Percentiles rank a stretch among this genome's conserved stretches.
phyloP scores from a whole-genome alignment of 805 yeast species.

The Kodamaea leandrae region DNA sequence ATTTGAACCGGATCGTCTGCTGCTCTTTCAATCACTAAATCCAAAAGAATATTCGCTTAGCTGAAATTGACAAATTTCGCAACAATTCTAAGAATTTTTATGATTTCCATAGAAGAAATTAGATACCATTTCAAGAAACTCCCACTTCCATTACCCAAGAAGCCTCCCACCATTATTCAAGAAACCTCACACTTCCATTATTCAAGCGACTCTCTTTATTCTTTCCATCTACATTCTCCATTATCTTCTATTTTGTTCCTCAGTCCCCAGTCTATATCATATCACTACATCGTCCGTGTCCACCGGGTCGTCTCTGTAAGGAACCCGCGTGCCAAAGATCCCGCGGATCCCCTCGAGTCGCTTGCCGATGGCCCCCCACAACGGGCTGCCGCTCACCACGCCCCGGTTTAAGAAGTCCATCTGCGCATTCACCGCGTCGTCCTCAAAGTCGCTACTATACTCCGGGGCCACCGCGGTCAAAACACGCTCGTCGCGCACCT shows the following conservation, averaged over 20 bases:
- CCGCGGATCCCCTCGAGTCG: slow-evolving; percentile 22
- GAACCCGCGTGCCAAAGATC: slow-evolving; percentile 5
- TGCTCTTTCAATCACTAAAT: too few species aligned
- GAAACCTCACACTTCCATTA: too few species aligned
- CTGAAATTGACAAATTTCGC: too few species aligned
- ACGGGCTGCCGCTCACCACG: not conserved
- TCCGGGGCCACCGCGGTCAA: slow-evolving; percentile 22
- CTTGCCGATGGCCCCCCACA: slow-evolving; percentile 30
- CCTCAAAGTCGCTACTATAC: slow-evolving; percentile 21
- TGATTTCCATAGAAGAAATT: too few species aligned
- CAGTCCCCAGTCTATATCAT: too few species aligned
- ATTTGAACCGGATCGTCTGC: too few species aligned
- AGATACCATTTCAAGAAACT: too few species aligned
- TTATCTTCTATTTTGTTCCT: too few species aligned
- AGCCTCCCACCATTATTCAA: not conserved
- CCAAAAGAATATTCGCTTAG: too few species aligned
- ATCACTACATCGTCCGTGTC: slow-evolving; percentile 31
- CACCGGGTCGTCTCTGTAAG: slow-evolving; percentile 28
- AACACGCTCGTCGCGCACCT: not conserved
- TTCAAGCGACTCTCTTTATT: not conserved
- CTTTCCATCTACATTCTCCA: too few species aligned
- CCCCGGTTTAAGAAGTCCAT: slow-evolving; percentile 9
- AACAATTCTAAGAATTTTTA: too few species aligned
- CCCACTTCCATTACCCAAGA: not conserved
- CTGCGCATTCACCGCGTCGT: slow-evolving; percentile 6